These are phyloP conservation scores for Hypoxylon sp. DNA, from an alignment of 2,329 filamentous ascomycete genomes.

Conservation along the genomic window DNA sequence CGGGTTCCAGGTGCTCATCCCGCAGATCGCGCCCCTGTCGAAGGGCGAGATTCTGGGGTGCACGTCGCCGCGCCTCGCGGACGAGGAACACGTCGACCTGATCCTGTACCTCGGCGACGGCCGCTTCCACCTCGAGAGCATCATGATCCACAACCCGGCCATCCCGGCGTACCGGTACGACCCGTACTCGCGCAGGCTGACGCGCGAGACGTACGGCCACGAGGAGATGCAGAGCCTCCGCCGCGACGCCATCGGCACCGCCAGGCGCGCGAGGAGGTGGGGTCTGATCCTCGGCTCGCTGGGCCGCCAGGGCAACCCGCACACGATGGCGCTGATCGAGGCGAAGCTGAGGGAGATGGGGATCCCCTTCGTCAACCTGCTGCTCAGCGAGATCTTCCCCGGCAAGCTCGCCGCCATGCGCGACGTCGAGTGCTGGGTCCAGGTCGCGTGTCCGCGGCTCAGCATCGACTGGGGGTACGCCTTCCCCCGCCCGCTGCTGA, in stretches of 20 bases:
- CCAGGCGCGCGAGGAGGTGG: slow-evolving; percentile 85
- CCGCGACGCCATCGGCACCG: slow-evolving; percentile 76
- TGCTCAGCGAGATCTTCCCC: slow-evolving; percentile 95
- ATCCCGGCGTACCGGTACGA: slow-evolving; percentile 96
- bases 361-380: slow-evolving; percentile 83
- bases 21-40: slow-evolving; percentile 90
- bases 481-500: slow-evolving; percentile 86
- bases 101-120: slow-evolving; percentile 54
- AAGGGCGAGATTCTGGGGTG: slow-evolving; percentile 98
- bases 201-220: slow-evolving; percentile 90
- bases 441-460: slow-evolving; percentile 93
- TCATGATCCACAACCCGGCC: slow-evolving; percentile 97
- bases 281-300: slow-evolving; percentile 93
- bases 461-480: slow-evolving; percentile 99
- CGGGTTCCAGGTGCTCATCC: slow-evolving; percentile 85
- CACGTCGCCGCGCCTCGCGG: slow-evolving; percentile 78
- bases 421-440: slow-evolving; percentile 97
- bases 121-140: slow-evolving; percentile 82
- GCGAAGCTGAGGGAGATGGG: slow-evolving; percentile 73
- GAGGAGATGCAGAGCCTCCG: slow-evolving; percentile 87
- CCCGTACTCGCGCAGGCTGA: slow-evolving; percentile 91
- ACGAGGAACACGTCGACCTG: slow-evolving; percentile 66
- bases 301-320: slow-evolving; percentile 92
- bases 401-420: slow-evolving; percentile 92
- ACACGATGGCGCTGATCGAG: slow-evolving; percentile 90